Evolutionary conservation across 23 red algal genomes (phyloP), one percentile per base, ranked within the genome.

Genomic region (Chondrus crispus): DNA sequence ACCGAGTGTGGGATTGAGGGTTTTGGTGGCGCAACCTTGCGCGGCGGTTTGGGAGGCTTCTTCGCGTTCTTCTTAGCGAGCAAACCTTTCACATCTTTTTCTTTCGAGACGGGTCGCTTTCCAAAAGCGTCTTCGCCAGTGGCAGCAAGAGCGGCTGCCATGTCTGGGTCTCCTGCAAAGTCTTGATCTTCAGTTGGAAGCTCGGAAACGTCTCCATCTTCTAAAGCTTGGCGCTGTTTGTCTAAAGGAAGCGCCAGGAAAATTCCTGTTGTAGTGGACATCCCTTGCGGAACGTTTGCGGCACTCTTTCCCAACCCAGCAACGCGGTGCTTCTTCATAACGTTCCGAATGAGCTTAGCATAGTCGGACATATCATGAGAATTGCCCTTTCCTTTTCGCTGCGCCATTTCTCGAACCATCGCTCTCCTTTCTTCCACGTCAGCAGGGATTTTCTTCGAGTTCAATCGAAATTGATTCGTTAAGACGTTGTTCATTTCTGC

Each of bases 401-500:
- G 89, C 10, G 69, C 72, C 57, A 88, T 69, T 20, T 92, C 85
- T 24, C 86, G 87, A 37, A 96, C 76, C 73, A 96, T 60, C 32
- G 82, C 94, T 76, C 81, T 85, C 28, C 94, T 49, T 22, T 85
- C 94, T 28, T 90, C 94, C 19, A 96, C 38, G 41, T 88, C 86
- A 18, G 57, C 68, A 29, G 94, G 94, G 28, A 96, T 91, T 50
- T 92, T 96, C 70, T 86, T 86, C 42, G 71, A 50, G 48, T 88
- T 76, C 5, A 90, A 32, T 24, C 93, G 85, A 73, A 80, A 96
- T 42, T 85, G 79, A 44, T 89, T 76, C 2, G 51, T 85, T 24
- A 96, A 60, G 3, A 95, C 74, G 48, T 91, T 75, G 46, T 74
- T 72, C 20, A 85, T 55, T 52, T 95, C 93, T 0, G 86, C 74